These are phyloP conservation scores for Herpetospermum pedunculosum DNA, from an alignment of 306 rosid genomes.

Conservation along the genomic window DNA sequence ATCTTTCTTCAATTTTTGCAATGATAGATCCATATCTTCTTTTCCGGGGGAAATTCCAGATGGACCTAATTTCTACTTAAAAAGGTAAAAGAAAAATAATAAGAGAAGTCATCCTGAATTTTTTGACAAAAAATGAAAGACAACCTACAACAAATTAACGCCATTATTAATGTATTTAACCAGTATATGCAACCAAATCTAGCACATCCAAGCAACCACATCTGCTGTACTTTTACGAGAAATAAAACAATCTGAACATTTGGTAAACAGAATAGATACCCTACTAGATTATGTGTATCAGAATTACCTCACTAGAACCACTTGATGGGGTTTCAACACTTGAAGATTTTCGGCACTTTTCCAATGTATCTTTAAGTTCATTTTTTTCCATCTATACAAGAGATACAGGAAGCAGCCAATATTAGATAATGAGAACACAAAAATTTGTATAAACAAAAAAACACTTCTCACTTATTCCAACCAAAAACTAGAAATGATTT, in stretches of 20 bases:
- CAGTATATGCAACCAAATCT: background rate
- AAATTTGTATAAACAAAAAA: background rate
- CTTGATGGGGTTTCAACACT: constrained; percentile 20
- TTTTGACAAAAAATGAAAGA: background rate
- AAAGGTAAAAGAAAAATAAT: background rate
- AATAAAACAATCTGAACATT: background rate
- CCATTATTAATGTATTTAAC: background rate
- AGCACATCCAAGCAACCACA: background rate
- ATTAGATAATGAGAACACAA: background rate
- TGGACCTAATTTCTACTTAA: constrained; percentile 33
- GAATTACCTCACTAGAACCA: constrained; percentile 41
- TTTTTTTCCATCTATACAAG: constrained; percentile 49
- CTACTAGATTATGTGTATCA: background rate
- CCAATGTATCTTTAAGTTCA: constrained; percentile 57
- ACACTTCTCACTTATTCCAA: background rate
- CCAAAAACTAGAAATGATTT: background rate
- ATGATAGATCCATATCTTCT: constrained; percentile 67
- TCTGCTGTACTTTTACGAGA: background rate
- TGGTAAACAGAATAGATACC: background rate
- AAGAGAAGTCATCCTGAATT: background rate
- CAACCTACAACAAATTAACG: background rate
- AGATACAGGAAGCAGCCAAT: background rate
- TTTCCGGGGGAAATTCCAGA: constrained; percentile 50
- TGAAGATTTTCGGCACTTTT: constrained; percentile 29
- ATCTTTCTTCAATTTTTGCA: constrained; percentile 50